phyloP scores from a whole-genome alignment of 257 asterid species.

The Ehretia macrophylla region DNA sequence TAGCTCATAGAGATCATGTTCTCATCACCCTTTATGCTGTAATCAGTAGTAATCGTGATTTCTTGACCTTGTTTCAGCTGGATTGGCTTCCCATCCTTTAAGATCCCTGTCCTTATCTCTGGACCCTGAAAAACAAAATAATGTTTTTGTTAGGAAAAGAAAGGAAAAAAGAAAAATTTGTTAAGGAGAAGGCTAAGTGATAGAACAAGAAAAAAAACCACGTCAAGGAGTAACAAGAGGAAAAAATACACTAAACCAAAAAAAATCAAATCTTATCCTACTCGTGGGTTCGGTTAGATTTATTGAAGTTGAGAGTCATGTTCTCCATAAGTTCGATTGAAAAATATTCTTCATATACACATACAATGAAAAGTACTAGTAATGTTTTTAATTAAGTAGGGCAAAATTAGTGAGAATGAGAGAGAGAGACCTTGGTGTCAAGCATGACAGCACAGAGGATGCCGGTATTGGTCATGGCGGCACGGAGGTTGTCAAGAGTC shows the following conservation, averaged over 20 bases:
- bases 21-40: conserved; percentile 54
- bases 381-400: too few species aligned
- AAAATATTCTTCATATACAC: too few species aligned
- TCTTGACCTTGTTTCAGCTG: conserved; percentile 61
- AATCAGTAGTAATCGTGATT: conserved; percentile 61
- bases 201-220: background rate
- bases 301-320: too few species aligned
- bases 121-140: conserved; percentile 42
- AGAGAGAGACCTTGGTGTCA: conserved; percentile 52
- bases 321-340: too few species aligned
- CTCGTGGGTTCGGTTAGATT: too few species aligned
- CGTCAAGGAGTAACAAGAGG: background rate
- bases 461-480: conserved; percentile 67
- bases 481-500: conserved; percentile 61
- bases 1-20: conserved; percentile 67
- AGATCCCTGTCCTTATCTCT: conserved; percentile 62
- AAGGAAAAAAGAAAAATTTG: too few species aligned
- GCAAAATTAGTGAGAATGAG: too few species aligned
- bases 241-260: background rate
- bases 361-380: too few species aligned
- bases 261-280: too few species aligned
- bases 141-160: too few species aligned
- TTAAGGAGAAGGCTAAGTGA: background rate
- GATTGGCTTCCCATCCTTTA: conserved; percentile 59
- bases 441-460: conserved; percentile 79